Percentiles rank a stretch among this genome's conserved stretches.
These are phyloP conservation scores for Tripidium arundinaceum DNA, from an alignment of 202 grass and related monocot species.

Conservation along the genomic window DNA sequence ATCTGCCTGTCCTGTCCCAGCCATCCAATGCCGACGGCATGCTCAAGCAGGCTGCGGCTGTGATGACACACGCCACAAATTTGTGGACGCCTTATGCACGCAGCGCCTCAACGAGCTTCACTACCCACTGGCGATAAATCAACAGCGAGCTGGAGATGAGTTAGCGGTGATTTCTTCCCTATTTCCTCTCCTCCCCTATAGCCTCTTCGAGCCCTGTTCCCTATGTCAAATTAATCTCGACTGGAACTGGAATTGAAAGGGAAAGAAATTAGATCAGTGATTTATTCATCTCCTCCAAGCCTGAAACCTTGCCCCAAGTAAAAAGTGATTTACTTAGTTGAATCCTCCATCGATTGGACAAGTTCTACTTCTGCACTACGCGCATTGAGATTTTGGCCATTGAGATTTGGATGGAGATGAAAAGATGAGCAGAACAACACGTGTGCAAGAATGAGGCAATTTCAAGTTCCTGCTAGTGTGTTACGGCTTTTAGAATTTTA, in stretches of 20 bases:
- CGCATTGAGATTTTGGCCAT: not conserved
- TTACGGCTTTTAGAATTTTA: not conserved
- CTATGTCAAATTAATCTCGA: not conserved
- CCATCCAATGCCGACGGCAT: not conserved
- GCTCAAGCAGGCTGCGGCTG: not conserved
- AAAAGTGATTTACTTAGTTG: too few species aligned
- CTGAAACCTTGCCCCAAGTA: not conserved
- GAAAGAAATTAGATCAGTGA: not conserved
- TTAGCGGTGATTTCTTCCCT: not conserved
- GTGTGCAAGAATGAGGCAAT: not conserved
- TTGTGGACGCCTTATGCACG: not conserved
- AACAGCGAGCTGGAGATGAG: not conserved
- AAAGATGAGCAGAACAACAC: not conserved
- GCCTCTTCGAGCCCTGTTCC: not conserved
- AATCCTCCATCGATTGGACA: too few species aligned
- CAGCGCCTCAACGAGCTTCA: not conserved
- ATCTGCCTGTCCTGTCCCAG: not conserved
- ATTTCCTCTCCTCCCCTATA: not conserved
- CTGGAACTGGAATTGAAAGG: not conserved
- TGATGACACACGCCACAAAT: not conserved
- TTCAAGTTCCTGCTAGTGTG: not conserved
- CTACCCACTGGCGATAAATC: not conserved
- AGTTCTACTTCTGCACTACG: too few species aligned
- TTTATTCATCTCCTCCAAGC: not conserved
- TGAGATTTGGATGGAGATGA: not conserved